Evolutionary conservation across 768 basidiomycete genomes (phyloP).

Genomic region (Boletus bicolor): DNA sequence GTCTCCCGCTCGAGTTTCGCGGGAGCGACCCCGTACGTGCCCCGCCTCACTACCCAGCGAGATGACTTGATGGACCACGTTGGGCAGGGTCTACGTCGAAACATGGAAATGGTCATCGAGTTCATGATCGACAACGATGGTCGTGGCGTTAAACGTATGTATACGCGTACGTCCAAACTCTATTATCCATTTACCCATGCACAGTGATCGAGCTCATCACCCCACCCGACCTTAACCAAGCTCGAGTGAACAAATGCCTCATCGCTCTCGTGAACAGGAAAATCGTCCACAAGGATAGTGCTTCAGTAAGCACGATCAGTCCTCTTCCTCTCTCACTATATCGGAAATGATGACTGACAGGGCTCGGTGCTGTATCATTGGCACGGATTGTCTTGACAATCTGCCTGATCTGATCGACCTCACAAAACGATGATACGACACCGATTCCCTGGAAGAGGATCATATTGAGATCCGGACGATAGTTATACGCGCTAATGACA

Average conservation of each 20-base stretch:
- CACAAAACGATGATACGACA: neutral
- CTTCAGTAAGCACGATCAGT: slow-evolving; percentile 41
- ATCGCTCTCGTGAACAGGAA: slow-evolving; percentile 89
- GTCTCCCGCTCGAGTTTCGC: slow-evolving; percentile 85
- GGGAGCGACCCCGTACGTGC: slow-evolving; percentile 77
- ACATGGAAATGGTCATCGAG: slow-evolving; percentile 80
- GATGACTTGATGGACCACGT: neutral
- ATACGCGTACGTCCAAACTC: slow-evolving; percentile 33
- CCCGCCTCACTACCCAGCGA: neutral
- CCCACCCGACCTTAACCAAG: slow-evolving; percentile 83
- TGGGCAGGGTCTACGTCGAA: slow-evolving; percentile 61
- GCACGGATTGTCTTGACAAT: slow-evolving; percentile 48
- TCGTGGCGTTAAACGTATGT: slow-evolving; percentile 52
- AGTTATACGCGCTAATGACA: neutral
- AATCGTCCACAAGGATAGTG: slow-evolving; percentile 72
- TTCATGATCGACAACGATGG: slow-evolving; percentile 63
- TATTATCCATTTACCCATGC: neutral
- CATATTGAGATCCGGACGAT: neutral
- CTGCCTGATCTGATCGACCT: neutral
- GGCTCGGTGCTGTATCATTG: slow-evolving; percentile 68
- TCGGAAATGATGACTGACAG: slow-evolving; percentile 30
- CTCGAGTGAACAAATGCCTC: slow-evolving; percentile 89
- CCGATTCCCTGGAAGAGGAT: neutral
- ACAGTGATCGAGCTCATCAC: slow-evolving; percentile 74
- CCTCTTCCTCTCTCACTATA: neutral